Percentiles rank a stretch among this genome's conserved stretches.
These are phyloP conservation scores for Tolypocladium cylindrosporum DNA, from an alignment of 2,329 filamentous ascomycete species.

Conservation along the genomic window DNA sequence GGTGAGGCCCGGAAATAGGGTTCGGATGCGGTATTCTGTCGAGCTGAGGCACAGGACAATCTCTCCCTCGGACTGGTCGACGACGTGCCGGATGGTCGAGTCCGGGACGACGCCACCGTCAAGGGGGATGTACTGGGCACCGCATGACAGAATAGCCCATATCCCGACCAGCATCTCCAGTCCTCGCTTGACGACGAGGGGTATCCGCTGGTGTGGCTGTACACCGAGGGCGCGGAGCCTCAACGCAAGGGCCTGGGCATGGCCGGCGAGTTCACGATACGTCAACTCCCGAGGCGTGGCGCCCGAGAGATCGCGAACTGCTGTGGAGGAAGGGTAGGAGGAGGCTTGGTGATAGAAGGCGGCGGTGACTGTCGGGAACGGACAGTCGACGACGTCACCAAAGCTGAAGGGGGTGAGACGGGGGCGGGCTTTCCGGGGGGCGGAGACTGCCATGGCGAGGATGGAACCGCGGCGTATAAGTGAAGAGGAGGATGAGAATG, in stretches of 20 bases:
- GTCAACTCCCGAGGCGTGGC: conserved; percentile 23
- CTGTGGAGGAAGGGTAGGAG: conserved; percentile 23
- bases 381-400: conserved; percentile 11
- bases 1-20: conserved; percentile 12
- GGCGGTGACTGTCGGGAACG: conserved; percentile 27
- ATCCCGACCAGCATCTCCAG: conserved; percentile 49
- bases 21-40: conserved; percentile 21
- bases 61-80: conserved; percentile 32
- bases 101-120: conserved; percentile 44
- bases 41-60: conserved; percentile 37
- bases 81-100: conserved; percentile 36
- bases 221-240: conserved; percentile 29
- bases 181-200: conserved; percentile 44
- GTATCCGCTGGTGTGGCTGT: conserved; percentile 34
- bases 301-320: conserved; percentile 26
- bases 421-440: conserved; percentile 3
- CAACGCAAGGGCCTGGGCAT: conserved; percentile 30
- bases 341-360: conserved; percentile 28
- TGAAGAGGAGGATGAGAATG: not conserved
- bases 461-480: not conserved
- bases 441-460: conserved; percentile 5
- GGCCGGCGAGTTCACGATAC: conserved; percentile 32
- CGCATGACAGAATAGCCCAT: conserved; percentile 43
- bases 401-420: conserved; percentile 3
- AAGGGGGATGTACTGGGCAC: conserved; percentile 49